Conservation (phyloP, 768 basidiomycete species). For the Naganishia antarctica region DNA sequence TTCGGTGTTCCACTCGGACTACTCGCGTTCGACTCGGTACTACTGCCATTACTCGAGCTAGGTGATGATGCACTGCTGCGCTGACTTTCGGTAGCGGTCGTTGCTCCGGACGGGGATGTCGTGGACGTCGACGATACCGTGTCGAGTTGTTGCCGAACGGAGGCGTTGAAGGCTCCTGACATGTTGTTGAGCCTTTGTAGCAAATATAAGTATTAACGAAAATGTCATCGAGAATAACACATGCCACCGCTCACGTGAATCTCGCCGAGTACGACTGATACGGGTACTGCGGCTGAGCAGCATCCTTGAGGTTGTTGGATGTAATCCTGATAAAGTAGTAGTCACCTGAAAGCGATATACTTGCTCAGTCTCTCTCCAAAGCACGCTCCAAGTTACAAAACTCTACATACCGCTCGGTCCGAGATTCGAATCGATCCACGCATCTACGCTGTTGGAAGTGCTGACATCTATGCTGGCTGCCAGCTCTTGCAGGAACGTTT, state of each 20-base stretch:
- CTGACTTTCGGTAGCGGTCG: too few relatives aligned
- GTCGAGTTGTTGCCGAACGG: slow-evolving; percentile 61
- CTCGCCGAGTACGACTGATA: slow-evolving; percentile 71
- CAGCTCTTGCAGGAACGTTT: slow-evolving; percentile 46
- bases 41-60: too few relatives aligned
- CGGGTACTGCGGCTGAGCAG: slow-evolving; percentile 56
- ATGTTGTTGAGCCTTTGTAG: slow-evolving; percentile 60
- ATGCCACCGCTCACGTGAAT: slow-evolving; percentile 57
- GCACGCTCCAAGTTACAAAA: too few relatives aligned
- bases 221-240: slow-evolving; percentile 19
- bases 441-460: slow-evolving; percentile 36
- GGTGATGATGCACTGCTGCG: too few relatives aligned
- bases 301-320: slow-evolving; percentile 58
- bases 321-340: slow-evolving; percentile 69
- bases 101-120: neutral
- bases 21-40: too few relatives aligned
- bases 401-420: slow-evolving; percentile 39
- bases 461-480: slow-evolving; percentile 46
- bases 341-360: slow-evolving; percentile 27
- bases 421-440: slow-evolving; percentile 42
- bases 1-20: too few relatives aligned
- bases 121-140: slow-evolving; percentile 51
- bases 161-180: slow-evolving; percentile 63
- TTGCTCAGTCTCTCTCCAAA: too few relatives aligned
- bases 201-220: too few relatives aligned